phyloP scores from a whole-genome alignment of 805 yeast species.

The Saccharomyces cerevisiae region DNA sequence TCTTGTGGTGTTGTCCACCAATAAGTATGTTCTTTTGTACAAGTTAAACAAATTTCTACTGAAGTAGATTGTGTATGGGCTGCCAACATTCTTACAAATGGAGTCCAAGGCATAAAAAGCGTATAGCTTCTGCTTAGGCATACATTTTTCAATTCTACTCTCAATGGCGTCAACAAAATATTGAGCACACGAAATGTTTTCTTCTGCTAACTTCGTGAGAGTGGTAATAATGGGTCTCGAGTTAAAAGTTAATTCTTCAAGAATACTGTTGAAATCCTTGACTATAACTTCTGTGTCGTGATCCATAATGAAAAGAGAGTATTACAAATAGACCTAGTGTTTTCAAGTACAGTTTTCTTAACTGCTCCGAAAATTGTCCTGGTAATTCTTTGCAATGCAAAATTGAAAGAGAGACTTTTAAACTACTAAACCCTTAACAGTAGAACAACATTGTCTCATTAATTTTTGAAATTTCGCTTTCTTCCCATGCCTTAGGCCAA shows the following conservation, averaged over 20 bases:
- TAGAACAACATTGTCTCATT: background rate
- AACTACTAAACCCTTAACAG: background rate
- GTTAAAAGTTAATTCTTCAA: slow-evolving; percentile 74
- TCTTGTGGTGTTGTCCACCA: slow-evolving; percentile 69
- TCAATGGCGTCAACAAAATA: slow-evolving; percentile 72
- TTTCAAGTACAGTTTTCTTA: background rate
- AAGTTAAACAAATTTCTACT: slow-evolving; percentile 52
- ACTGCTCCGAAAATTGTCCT: background rate
- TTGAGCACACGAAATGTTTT: slow-evolving; percentile 67
- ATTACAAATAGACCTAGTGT: background rate
- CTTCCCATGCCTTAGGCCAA: background rate
- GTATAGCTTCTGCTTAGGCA: slow-evolving; percentile 77
- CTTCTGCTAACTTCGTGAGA: slow-evolving; percentile 79
- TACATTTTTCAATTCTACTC: slow-evolving; percentile 61
- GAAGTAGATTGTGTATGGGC: slow-evolving; percentile 81
- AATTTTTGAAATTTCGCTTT: background rate
- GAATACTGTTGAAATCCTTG: slow-evolving; percentile 60
- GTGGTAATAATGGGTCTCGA: slow-evolving; percentile 84
- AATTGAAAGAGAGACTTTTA: background rate
- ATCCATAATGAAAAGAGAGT: slow-evolving; percentile 11
- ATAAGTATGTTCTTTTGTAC: slow-evolving; percentile 69
- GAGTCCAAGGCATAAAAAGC: slow-evolving; percentile 84
- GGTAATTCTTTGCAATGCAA: no score
- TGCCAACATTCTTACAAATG: slow-evolving; percentile 81
- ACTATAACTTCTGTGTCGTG: slow-evolving; percentile 30